Base-by-base conservation (phyloP, 140 eudicot species). In the Stevia rebaudiana region DNA sequence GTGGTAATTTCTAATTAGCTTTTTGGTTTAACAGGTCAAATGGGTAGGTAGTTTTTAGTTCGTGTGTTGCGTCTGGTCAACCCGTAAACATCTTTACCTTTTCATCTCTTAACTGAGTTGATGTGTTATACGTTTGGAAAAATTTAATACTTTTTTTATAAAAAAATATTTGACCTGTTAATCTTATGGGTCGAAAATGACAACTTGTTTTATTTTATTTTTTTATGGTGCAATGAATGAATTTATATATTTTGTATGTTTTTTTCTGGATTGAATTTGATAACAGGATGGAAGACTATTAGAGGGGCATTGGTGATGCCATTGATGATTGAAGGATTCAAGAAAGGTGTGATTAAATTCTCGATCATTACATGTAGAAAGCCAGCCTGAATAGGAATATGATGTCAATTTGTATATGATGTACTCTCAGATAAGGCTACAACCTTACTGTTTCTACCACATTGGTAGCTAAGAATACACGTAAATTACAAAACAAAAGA, bases 241-340 rank as follows among this genome's bases (percentile, higher is more conserved):
- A 31, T 30, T 13, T 30, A 1, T 43, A 2, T 11, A 21, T 41
- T 47, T 49, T 11, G 22, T 39, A 33, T 39, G 9, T 23, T 52
- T 37, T 25, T 17, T 44, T 25, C 5, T 41, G 37, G 19, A 56
- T 18, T 41, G 35, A 16, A 46, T 55, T 16, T 68, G 54, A 61
- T 69, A 69, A 51, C 77, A 90, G 95, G 97, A 63, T 90, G 95
- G 95, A 90, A 87, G 83, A 84, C 97, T 3, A 87, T 84, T 31
- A 90, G 72, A 76, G 95, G 90, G 44, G 94, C 95, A 16, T 31
- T 87, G 36, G 95, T 65, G 13, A 90, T 87, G 97, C 90, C 97
- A 63, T 56, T 87, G 77, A 90, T 90, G 97, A 82, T 87, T 43
- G 78, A 90, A 87, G 97, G 90, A 73, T 87, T 84, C 71, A 59